Base-by-base conservation (phyloP, 2,329 filamentous ascomycete genomes). In the Colletotrichum acutatum region DNA sequence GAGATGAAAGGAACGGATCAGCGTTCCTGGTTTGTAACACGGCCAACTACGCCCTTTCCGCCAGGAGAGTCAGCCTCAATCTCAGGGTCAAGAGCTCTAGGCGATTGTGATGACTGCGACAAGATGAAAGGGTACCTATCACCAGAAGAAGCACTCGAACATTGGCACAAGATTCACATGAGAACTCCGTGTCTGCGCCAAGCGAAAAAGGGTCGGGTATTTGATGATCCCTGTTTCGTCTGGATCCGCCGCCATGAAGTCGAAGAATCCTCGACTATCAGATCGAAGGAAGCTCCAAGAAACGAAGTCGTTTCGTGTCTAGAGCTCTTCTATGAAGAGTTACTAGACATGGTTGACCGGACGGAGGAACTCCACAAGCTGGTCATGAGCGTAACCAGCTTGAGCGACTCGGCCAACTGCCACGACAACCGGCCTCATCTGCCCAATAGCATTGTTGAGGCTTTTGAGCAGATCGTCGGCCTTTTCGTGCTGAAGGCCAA, bases 401-500 rank as follows among this genome's bases (percentile, higher is more conserved):
- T 52, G 24, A 37, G 32, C 16, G 60, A 66, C 26, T n/a, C 53
- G 14, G 4, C 24, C 61, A 12, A 32, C 57, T 24, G 26, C 46
- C 14, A 54, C 14, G 52, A 32, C 26, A 28, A 16, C 37, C 66
- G 67, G 19, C 71, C 74, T 4, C 74, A 66, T 28, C 30, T 77
- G 1, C 74, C 75, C 14, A 74, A 52, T 26, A 76, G 67, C 9
- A 63, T 77, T 3, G 74, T 77, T 19, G 42, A 73, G 19, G 76
- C 75, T 14, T 77, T 76, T 30, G 70, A 75, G 62, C 54, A 71
- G 42, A 52, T 77, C 8, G 16, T 77, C 14, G 32, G 62, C 57
- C 28, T 72, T 24, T 72, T 68, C 42, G 53, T 76, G 4, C 49
- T 72, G 24, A 62, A 62, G 28, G 64, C 74, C 8, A 68, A 72